Conservation (phyloP, 1,284 basidiomycete genomes). For the Ganoderma multipileum region DNA sequence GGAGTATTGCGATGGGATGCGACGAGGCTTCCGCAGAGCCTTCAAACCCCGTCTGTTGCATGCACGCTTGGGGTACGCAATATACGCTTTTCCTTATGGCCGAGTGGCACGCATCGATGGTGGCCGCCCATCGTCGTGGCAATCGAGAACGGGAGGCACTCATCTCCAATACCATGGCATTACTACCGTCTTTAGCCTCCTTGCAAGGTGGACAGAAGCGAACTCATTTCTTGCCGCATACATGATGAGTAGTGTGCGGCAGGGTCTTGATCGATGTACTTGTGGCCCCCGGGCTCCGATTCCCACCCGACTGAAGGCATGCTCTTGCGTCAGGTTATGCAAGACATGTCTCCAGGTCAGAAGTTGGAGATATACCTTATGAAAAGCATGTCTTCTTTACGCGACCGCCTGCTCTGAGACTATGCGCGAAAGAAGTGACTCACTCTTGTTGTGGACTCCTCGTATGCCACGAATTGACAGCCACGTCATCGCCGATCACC, state of each 20-base stretch:
- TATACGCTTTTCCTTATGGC: not conserved
- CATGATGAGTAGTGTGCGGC: not conserved
- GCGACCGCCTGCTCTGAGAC: not conserved
- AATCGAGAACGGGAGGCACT: not conserved
- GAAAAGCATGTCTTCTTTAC: not conserved
- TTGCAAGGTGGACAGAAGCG: not conserved
- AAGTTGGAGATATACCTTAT: not conserved
- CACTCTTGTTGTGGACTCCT: not conserved
- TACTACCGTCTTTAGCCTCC: not conserved
- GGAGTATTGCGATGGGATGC: not conserved
- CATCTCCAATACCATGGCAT: not conserved
- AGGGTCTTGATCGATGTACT: not conserved
- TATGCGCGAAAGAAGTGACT: not conserved
- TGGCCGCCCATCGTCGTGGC: not conserved
- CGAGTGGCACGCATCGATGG: slow-evolving; percentile 6
- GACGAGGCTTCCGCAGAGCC: not conserved
- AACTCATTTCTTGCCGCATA: not conserved
- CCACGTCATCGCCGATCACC: not conserved
- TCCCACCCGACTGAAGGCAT: not conserved
- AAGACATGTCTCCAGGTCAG: not conserved
- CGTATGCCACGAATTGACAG: not conserved
- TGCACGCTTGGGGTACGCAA: not conserved
- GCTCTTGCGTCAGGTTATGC: not conserved
- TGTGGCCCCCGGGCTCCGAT: not conserved
- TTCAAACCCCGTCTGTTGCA: not conserved